These are phyloP conservation scores for Sergeia podlipaevii DNA, from an alignment of 208 protist genomes.

Conservation along the genomic window DNA sequence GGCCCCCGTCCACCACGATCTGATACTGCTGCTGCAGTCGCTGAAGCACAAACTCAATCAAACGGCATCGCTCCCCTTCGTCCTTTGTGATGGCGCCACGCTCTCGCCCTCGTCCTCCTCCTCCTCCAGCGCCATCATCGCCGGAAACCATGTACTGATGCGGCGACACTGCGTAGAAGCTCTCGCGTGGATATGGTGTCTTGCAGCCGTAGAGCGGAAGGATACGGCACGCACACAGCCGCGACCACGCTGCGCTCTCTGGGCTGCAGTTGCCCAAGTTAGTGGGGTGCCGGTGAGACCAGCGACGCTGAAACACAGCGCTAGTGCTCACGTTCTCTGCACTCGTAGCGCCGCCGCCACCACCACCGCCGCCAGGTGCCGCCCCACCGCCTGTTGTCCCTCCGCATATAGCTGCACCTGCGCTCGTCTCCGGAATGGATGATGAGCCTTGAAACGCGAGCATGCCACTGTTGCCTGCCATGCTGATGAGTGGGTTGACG, in stretches of 20 bases:
- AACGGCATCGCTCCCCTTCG: conserved; percentile 21
- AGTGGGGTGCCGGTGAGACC: conserved; percentile 69
- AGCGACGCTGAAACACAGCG: conserved; percentile 66
- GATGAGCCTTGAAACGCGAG: too few species aligned
- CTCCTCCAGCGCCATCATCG: neutral
- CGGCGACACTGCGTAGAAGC: conserved; percentile 64
- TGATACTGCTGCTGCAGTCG: conserved; percentile 85
- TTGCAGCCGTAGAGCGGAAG: conserved; percentile 77
- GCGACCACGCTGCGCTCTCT: conserved; percentile 46
- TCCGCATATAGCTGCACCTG: neutral
- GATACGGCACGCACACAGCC: conserved; percentile 61
- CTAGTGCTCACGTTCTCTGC: conserved; percentile 53
- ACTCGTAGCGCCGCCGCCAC: neutral
- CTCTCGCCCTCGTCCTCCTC: neutral
- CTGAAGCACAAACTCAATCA: conserved; percentile 81
- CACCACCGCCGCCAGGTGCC: neutral
- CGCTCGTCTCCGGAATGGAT: neutral
- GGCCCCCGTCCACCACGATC: conserved; percentile 61
- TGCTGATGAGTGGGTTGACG: conserved; percentile 40
- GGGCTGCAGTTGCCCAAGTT: conserved; percentile 28
- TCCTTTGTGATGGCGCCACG: neutral
- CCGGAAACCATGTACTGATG: conserved; percentile 63
- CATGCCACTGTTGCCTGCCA: neutral
- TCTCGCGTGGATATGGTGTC: conserved; percentile 66
- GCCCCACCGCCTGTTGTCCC: neutral